A percentile compares a stretch with the other conserved stretches of the same genome.
Evolutionary conservation across 495 filamentous ascomycete species (phyloP).

Genomic region (Astrocystis sublimbata): DNA sequence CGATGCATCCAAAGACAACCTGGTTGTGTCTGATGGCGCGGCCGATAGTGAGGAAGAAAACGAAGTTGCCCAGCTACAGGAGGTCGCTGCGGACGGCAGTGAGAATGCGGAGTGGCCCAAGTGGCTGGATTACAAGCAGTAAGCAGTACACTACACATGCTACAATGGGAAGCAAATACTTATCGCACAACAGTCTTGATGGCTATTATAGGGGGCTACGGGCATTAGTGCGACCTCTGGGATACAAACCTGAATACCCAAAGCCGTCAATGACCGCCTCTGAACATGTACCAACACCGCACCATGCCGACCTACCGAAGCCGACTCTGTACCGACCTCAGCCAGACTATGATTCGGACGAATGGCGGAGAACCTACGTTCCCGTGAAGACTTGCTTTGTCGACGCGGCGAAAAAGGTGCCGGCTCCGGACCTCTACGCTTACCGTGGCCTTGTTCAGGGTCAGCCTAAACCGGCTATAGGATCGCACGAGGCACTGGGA

Average conservation of each 20-base stretch:
- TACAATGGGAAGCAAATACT: not conserved
- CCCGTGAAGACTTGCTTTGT: conserved; percentile 74
- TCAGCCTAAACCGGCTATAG: conserved; percentile 78
- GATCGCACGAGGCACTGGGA: conserved; percentile 75
- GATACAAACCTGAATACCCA: conserved; percentile 78
- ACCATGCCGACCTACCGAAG: conserved; percentile 44
- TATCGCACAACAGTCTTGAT: conserved; percentile 49
- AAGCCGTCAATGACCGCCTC: conserved; percentile 38
- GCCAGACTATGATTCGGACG: conserved; percentile 61
- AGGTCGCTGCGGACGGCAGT: conserved; percentile 19
- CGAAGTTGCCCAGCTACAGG: not conserved
- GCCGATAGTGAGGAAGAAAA: conserved; percentile 10
- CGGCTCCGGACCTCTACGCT: conserved; percentile 64
- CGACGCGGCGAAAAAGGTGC: conserved; percentile 59
- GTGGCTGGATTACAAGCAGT: conserved; percentile 49
- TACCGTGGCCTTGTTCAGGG: conserved; percentile 74
- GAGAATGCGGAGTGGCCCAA: conserved; percentile 28
- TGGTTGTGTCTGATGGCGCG: not conserved
- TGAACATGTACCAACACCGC: conserved; percentile 30
- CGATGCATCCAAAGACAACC: not conserved
- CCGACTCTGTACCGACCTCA: conserved; percentile 68
- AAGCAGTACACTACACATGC: conserved; percentile 20
- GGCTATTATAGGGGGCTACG: conserved; percentile 80
- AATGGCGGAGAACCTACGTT: conserved; percentile 61
- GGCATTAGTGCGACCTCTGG: conserved; percentile 60